Evolutionary conservation across 192 early-diverging fungal species (phyloP), one percentile per base, ranked within the genome.

Genomic region (Gaertneriomyces sp.): DNA sequence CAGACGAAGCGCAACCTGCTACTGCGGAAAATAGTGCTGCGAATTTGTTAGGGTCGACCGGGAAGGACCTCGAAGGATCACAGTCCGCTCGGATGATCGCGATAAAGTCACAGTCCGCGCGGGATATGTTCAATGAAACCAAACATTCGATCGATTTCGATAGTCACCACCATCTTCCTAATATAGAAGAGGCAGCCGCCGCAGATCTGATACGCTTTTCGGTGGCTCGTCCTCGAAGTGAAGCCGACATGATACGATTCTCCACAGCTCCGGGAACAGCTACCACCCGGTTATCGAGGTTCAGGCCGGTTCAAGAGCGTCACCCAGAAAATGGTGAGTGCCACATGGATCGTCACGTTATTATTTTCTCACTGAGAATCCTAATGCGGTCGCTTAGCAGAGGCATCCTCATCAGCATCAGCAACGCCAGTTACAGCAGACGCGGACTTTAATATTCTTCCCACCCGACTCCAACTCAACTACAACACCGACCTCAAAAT

Each of bases 401-500:
- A 56, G 12, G 12, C 16, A 16, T 56, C 54, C 20, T 8, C 49
- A 56, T 38, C 12, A 25, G 16, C 54, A 56, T 38, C 12, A 25
- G 16, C 54, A 4, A 5, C 16, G 4, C 16, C 3, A 16, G 38
- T 25, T 33, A 38, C 38, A 39, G 4, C 16, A 33, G 14, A 38
- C 3, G 54, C 16, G 38, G 12, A 14, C 4, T 14, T 38, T 5
- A 56, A 25, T n/a, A 43, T 41, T 11, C 58, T 68, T 12, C 66
- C 66, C 4, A 46, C 45, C 20, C 56, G 66, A 20, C 57, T 68
- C 10, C 66, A 68, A 49, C 58, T 68, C 5, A 68, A 68, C 47
- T 68, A 68, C 58, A 58, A 68, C 47, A 68, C 66, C 4, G 66
- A 68, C 39, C 46, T 68, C 10, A 45, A 50, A 10, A 58, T 68